These are phyloP conservation scores for Amanita inopinata DNA, from an alignment of 768 basidiomycete genomes.

Conservation along the genomic window DNA sequence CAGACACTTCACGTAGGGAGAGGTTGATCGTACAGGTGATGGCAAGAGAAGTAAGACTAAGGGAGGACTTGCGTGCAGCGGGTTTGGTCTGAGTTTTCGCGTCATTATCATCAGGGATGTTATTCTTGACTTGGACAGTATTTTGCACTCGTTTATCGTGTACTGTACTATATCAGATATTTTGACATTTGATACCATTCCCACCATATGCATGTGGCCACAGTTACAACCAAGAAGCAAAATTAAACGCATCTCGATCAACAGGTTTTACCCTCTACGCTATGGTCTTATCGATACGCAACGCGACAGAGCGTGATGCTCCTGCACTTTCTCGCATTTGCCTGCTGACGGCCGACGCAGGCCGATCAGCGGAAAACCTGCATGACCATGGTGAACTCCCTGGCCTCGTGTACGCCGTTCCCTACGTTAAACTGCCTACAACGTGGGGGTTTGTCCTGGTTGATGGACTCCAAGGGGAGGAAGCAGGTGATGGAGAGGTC, in stretches of 20 bases:
- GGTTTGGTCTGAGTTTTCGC: slow-evolving; percentile 30
- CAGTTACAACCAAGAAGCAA: neutral
- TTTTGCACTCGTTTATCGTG: neutral
- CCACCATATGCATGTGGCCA: too few relatives aligned
- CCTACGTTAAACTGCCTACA: slow-evolving; percentile 59
- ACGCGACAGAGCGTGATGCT: slow-evolving; percentile 42
- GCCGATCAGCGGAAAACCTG: slow-evolving; percentile 49
- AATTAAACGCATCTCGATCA: neutral
- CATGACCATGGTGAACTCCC: slow-evolving; percentile 58
- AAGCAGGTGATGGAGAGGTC: slow-evolving; percentile 27
- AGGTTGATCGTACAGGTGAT: slow-evolving; percentile 35
- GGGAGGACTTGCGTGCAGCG: slow-evolving; percentile 50
- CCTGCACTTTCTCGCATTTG: slow-evolving; percentile 60
- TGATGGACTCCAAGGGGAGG: slow-evolving; percentile 24
- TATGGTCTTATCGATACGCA: slow-evolving; percentile 45
- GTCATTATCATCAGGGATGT: neutral
- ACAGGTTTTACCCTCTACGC: neutral
- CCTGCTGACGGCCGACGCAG: slow-evolving; percentile 64
- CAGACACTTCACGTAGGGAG: slow-evolving; percentile 32
- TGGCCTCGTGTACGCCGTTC: slow-evolving; percentile 65
- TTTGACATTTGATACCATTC: too few relatives aligned
- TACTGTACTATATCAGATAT: neutral
- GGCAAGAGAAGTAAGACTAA: slow-evolving; percentile 46
- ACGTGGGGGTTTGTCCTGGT: slow-evolving; percentile 70
- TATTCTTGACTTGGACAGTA: neutral